These are phyloP conservation scores for Coniochaeta sp. DNA, from an alignment of 2,329 filamentous ascomycete species.

Conservation along the genomic window DNA sequence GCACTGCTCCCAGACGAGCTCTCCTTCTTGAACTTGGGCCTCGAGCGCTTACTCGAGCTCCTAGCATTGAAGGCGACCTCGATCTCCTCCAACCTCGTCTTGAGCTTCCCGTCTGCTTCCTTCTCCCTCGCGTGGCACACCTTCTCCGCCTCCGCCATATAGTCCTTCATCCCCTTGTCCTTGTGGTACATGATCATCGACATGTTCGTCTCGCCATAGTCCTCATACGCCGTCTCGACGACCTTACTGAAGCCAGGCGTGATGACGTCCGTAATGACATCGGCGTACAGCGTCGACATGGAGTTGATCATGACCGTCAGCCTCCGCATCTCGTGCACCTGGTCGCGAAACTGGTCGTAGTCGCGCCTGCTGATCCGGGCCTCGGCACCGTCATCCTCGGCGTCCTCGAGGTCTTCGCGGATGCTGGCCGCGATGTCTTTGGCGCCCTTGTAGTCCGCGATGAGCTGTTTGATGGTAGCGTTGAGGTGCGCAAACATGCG, in stretches of 20 bases:
- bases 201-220: not conserved
- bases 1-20: not conserved
- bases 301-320: not conserved
- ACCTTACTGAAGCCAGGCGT: not conserved
- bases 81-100: not conserved
- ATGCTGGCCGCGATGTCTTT: not conserved
- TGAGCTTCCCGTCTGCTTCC: not conserved
- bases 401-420: conserved; percentile 9
- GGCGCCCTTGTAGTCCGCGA: not conserved
- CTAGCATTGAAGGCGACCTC: not conserved
- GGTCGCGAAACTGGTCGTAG: not conserved
- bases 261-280: not conserved
- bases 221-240: not conserved
- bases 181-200: not conserved
- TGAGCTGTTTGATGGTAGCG: not conserved
- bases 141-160: not conserved
- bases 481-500: not conserved
- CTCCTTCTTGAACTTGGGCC: not conserved
- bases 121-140: not conserved
- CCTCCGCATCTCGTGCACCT: not conserved
- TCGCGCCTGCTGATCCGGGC: not conserved
- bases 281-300: not conserved
- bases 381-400: conserved; percentile 19
- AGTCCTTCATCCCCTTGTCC: not conserved
- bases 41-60: not conserved